phyloP scores from a whole-genome alignment of 2,329 filamentous ascomycete genomes.

The Emergomyces orientalis region DNA sequence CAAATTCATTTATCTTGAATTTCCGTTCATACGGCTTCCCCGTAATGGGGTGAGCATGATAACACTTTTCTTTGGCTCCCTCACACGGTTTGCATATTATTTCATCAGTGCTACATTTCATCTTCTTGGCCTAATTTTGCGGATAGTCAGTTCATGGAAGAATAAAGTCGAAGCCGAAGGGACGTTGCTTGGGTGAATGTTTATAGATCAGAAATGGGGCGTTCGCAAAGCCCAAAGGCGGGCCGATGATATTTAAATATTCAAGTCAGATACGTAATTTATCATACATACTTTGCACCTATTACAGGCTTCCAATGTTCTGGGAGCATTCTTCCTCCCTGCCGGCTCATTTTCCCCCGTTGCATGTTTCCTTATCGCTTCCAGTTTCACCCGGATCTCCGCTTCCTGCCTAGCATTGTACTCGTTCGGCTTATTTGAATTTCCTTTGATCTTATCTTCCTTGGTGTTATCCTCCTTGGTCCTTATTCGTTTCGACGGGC shows the following conservation, averaged over 20 bases:
- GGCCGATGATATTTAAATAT: background rate
- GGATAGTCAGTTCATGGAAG: background rate
- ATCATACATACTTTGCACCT: slow-evolving; percentile 22
- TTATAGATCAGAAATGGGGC: background rate
- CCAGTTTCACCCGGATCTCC: background rate
- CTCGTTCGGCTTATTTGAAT: background rate
- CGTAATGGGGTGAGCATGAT: slow-evolving; percentile 21
- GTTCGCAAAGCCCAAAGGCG: background rate
- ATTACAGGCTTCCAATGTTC: slow-evolving; percentile 20
- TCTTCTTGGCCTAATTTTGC: slow-evolving; percentile 17
- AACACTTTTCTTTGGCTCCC: slow-evolving; percentile 14
- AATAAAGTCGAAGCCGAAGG: background rate
- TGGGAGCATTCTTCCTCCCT: slow-evolving; percentile 17
- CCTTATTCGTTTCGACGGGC: background rate
- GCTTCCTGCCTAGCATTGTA: background rate
- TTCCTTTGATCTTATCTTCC: too few relatives aligned
- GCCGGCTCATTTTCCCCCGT: slow-evolving; percentile 19
- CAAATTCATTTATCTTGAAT: background rate
- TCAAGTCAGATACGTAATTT: background rate
- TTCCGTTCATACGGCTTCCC: slow-evolving; percentile 11
- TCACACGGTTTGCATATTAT: slow-evolving; percentile 18
- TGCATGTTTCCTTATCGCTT: background rate
- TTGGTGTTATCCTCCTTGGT: background rate
- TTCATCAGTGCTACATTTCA: slow-evolving; percentile 19
- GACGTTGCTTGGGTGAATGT: background rate